phyloP scores from a whole-genome alignment of 225 moss, liverwort and hornwort species.

The Polytrichum formosum region DNA sequence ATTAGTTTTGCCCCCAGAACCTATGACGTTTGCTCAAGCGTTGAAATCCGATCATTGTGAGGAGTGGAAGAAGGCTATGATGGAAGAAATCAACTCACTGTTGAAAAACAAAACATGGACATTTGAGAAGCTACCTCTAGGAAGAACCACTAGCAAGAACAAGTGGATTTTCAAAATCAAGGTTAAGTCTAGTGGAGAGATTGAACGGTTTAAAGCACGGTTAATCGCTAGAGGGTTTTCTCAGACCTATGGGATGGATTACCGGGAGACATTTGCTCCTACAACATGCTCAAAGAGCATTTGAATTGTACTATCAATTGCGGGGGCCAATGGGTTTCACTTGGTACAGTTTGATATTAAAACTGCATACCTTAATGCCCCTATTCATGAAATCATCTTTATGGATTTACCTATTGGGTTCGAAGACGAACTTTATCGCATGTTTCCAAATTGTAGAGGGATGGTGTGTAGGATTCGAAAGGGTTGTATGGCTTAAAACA shows the following conservation, averaged over 20 bases:
- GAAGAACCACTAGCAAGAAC: neutral
- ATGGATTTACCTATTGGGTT: neutral
- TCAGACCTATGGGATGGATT: neutral
- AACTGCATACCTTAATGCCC: neutral
- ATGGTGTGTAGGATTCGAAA: neutral
- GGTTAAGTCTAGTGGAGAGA: neutral
- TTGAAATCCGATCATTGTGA: too few species aligned
- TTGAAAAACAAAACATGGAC: neutral
- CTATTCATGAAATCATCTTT: neutral
- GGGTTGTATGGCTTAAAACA: neutral
- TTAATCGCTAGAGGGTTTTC: neutral
- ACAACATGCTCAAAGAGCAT: neutral
- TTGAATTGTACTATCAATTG: neutral
- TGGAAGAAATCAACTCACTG: neutral
- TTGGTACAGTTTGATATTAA: neutral
- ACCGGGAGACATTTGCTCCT: neutral
- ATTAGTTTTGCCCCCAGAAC: too few species aligned
- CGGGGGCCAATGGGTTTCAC: neutral
- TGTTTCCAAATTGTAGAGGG: neutral
- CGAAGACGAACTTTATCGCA: neutral
- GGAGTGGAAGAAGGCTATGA: conserved; percentile 5
- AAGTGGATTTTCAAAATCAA: conserved; percentile 7
- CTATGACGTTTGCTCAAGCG: too few species aligned
- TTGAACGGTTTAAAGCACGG: neutral
- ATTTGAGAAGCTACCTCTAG: neutral